These are phyloP conservation scores for Lagerstroemia speciosa DNA, from an alignment of 345 rosid species.

Conservation along the genomic window DNA sequence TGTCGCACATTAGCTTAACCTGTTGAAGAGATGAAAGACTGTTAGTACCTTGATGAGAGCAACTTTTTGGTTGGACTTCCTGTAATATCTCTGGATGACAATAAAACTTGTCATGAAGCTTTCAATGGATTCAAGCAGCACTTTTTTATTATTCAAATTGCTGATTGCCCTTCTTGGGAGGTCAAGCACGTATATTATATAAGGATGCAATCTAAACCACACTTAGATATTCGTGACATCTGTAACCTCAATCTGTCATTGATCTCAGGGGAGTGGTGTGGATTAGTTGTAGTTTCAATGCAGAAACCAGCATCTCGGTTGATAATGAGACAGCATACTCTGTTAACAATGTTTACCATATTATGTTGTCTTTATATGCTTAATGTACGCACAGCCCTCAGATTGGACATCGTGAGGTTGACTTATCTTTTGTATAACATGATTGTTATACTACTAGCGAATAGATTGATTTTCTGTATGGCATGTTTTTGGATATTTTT, in stretches of 20 bases:
- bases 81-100: too few species aligned
- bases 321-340: too few species aligned
- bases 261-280: neutral
- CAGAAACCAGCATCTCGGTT: too few species aligned
- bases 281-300: neutral
- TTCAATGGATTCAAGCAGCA: neutral
- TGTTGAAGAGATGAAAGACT: neutral
- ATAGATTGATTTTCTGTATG: neutral
- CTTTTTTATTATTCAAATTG: neutral
- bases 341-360: neutral
- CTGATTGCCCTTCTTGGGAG: neutral
- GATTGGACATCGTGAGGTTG: too few species aligned
- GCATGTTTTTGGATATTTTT: neutral
- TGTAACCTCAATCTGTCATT: neutral
- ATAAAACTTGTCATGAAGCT: too few species aligned
- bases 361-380: neutral
- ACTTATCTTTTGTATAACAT: too few species aligned
- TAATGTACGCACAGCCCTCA: too few species aligned
- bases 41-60: neutral
- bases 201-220: too few species aligned
- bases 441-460: too few species aligned
- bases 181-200: too few species aligned
- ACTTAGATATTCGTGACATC: too few species aligned
- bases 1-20: neutral
- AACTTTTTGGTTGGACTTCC: neutral